Evolutionary conservation across 805 yeast species (phyloP), one percentile per base, ranked within the genome.

Genomic region (Starmera caribaea): DNA sequence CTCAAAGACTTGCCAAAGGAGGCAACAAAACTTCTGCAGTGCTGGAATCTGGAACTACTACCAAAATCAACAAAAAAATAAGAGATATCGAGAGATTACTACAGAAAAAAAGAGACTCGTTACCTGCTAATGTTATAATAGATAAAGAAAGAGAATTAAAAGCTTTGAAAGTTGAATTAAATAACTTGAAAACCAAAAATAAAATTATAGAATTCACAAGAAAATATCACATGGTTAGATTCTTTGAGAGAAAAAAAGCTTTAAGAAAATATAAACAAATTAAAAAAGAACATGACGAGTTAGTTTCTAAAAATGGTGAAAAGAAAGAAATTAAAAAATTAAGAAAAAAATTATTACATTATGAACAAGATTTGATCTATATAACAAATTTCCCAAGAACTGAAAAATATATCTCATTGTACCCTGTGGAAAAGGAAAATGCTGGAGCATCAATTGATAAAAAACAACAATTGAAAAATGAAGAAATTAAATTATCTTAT

Each of bases 181-280:
- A 65, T 36, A 66, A 66, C 32, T 72, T 74, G 14, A 68, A 70
- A 43, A 44, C 58, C 31, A 61, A 61, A 27, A 62, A 65, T 36
- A 68, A 65, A 47, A 72, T 74, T 14, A 72, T 69, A 45, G 68
- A 71, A 39, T 62, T 68, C 32, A 75, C 86, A 11, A 73, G 78
- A 48, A 84, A 81, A 62, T 92, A 92, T 58, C 96, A 87, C 56
- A 88, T 87, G 89, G 87, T 92, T 37, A 73, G 90, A 48, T 92
- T 92, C 56, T 86, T 92, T 45, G 97, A 89, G 59, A 76, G 73
- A 54, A 86, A 87, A 63, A 89, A 88, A 69, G 92, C 96, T 1
- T 49, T 75, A 21, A 73, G 95, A 54, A 73, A 67, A 42, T 75
- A 84, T 53, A 82, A 80, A 46, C 63, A 66, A 41, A 55, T 62